Conservation (phyloP, 257 asterid genomes). For the Gardenia jasminoides region DNA sequence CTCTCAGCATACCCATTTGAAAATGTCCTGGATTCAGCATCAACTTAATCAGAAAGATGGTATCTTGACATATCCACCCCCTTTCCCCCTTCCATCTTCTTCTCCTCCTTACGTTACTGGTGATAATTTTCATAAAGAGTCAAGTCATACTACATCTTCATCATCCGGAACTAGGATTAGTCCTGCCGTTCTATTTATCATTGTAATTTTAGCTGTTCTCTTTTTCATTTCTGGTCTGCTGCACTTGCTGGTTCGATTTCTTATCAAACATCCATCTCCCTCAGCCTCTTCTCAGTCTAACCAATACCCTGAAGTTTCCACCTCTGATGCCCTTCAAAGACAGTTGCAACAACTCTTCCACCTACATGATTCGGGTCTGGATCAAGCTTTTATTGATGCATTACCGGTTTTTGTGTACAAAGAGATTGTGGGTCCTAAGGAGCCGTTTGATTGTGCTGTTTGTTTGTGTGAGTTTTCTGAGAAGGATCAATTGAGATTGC, state of each 20-base stretch:
- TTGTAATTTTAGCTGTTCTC: constrained; percentile 76
- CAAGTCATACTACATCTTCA: constrained; percentile 40
- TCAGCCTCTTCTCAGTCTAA: constrained; percentile 48
- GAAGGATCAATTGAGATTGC: constrained; percentile 77
- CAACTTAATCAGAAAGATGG: constrained; percentile 47
- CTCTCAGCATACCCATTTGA: constrained; percentile 48
- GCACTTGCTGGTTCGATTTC: constrained; percentile 88
- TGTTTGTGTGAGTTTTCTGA: constrained; percentile 81
- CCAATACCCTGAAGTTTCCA: constrained; percentile 55
- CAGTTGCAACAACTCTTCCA: constrained; percentile 92
- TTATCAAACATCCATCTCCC: constrained; percentile 64
- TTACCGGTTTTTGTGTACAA: constrained; percentile 75
- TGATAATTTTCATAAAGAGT: constrained; percentile 34
- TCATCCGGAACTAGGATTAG: constrained; percentile 66
- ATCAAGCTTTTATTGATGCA: constrained; percentile 87
- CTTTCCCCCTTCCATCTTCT: constrained; percentile 33
- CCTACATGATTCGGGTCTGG: constrained; percentile 84
- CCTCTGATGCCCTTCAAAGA: constrained; percentile 73
- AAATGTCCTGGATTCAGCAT: constrained; percentile 55
- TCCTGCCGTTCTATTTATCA: constrained; percentile 81
- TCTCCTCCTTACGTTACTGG: constrained; percentile 34
- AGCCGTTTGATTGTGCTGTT: constrained; percentile 94
- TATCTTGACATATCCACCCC: constrained; percentile 47
- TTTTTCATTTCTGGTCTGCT: constrained; percentile 92
- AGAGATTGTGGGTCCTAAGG: constrained; percentile 80